Base-by-base conservation (phyloP, 139 green algal species). In the Chlorella sp. region DNA sequence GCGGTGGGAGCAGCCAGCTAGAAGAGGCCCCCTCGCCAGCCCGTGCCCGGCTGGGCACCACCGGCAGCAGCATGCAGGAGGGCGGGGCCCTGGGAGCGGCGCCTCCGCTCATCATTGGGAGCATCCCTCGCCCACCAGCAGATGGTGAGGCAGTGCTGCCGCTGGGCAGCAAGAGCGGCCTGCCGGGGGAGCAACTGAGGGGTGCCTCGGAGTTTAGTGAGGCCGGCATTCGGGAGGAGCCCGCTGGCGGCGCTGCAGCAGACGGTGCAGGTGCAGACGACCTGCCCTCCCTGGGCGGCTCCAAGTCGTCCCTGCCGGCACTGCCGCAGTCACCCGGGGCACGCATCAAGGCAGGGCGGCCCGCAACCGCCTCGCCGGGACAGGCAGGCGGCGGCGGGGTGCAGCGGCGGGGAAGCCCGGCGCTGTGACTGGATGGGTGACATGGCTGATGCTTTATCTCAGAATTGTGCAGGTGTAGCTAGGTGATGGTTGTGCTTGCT, bases 321-420 rank as follows among this genome's bases (percentile, higher is more conserved):
- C 71, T 78, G 41, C 26, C 28, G 16, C 15, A 18, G 26, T 56
- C 69, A 7, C 38, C 71, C 2, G 41, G 51, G 15, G 51, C 41
- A 4, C 71, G 71, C 41, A 78, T 78, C 41, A 78, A 63, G 41
- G 71, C 71, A 28, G 71, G 23, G 28, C 71, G 71, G 13, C 71
- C 71, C 0, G n/a, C 71, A 12, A 78, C 71, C 2, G 44, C 71
- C 0, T 21, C n/a, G 41, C 71, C n/a, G 3, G 41, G 26, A 12
- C 21, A 34, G 71, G 18, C 3, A 28, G 32, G 32, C 65, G 65
- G 32, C 16, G 30, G 11, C 15, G 13, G 11, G 13, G 51, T 21
- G 13, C 51, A 60, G 51, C 51, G 51, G 12, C 51, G 51, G 2
- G 51, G 51, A 2, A 60, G 51, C 51, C 51, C 51, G 51, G 51